Evolutionary conservation across 305 asterid species (phyloP).

Genomic region (Solanum hybrid): DNA sequence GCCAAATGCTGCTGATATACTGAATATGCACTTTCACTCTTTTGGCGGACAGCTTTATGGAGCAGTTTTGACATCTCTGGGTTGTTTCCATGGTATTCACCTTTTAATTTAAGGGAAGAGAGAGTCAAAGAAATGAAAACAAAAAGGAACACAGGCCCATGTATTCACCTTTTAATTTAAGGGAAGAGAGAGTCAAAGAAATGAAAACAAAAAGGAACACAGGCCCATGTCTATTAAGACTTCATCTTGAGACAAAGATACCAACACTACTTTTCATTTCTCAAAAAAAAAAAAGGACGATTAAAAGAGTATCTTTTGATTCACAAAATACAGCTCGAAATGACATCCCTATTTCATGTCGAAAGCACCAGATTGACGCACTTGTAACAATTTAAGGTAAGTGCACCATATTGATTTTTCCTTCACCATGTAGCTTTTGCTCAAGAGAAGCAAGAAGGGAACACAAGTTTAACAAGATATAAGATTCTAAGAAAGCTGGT

Average conservation of each 20-base stretch:
- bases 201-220: not conserved
- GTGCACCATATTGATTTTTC: not conserved
- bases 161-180: constrained; percentile 66
- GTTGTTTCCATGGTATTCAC: constrained; percentile 97
- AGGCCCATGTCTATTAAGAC: not conserved
- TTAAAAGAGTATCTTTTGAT: not conserved
- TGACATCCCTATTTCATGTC: not conserved
- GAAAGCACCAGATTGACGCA: not conserved
- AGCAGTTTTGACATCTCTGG: constrained; percentile 99
- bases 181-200: not conserved
- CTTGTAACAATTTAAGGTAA: not conserved
- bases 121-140: not conserved
- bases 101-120: constrained; percentile 30
- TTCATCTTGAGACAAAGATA: not conserved
- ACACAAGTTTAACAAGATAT: not conserved
- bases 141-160: not conserved
- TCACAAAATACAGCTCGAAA: not conserved
- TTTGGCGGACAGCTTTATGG: constrained; percentile 95
- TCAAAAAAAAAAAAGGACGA: not conserved
- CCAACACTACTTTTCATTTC: not conserved
- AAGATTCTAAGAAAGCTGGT: not conserved
- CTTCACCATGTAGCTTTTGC: not conserved
- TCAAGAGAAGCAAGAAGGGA: not conserved
- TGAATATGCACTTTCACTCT: constrained; percentile 83
- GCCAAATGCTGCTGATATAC: constrained; percentile 96